These are phyloP conservation scores for thale cress (Arabidopsis thaliana) DNA, from an alignment of 345 rosid species.

Conservation along the genomic window TAIR10.1 NC_003071.7:16443501-16444000, in stretches of 20 bases:
- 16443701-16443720: neutral
- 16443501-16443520: conserved; percentile 34
- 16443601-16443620: neutral
- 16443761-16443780: no score
- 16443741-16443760: no score
- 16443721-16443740: neutral
- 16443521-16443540: conserved; percentile 24
- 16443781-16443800: neutral
- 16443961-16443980: neutral
- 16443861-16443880: neutral
- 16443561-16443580: neutral
- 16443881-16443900: neutral
- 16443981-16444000: neutral
- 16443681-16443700: neutral
- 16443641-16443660: neutral
- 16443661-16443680: neutral
- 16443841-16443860: neutral
- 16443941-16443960: neutral
- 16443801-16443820: neutral
- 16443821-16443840: no score
- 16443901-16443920: neutral
- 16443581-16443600: neutral
- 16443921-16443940: neutral
- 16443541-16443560: neutral
- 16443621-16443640: neutral